A percentile compares a stretch with the other conserved stretches of the same genome.
These are phyloP conservation scores for Lepiota subincarnata DNA, from an alignment of 768 basidiomycete genomes.

Conservation along the genomic window DNA sequence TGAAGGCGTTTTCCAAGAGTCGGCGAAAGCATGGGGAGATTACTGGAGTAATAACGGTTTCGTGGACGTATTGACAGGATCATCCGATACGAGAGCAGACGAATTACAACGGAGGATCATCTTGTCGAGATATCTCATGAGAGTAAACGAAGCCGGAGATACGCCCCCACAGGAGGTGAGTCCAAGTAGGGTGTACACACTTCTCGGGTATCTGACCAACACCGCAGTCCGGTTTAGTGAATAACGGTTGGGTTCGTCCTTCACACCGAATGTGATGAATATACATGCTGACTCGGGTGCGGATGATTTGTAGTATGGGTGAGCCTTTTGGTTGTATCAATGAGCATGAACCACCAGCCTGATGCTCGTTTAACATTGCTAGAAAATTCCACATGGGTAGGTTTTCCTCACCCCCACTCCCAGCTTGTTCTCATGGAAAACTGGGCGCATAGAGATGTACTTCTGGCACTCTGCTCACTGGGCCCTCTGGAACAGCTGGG, in stretches of 20 bases:
- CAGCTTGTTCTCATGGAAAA: background rate
- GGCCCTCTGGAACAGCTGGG: slow-evolving; percentile 60
- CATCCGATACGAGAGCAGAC: slow-evolving; percentile 44
- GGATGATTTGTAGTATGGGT: slow-evolving; percentile 31
- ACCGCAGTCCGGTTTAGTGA: slow-evolving; percentile 48
- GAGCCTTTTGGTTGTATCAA: slow-evolving; percentile 9
- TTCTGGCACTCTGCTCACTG: slow-evolving; percentile 60
- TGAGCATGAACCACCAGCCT: no score
- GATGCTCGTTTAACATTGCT: slow-evolving; percentile 12
- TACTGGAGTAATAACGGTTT: slow-evolving; percentile 50
- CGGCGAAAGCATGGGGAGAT: slow-evolving; percentile 35
- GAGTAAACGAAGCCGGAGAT: slow-evolving; percentile 56
- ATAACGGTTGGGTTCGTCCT: slow-evolving; percentile 50
- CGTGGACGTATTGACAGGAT: slow-evolving; percentile 47
- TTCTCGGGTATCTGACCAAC: background rate
- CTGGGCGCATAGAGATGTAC: slow-evolving; percentile 36
- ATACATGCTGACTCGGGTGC: background rate
- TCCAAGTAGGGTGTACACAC: background rate
- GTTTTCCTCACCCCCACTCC: background rate
- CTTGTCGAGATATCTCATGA: slow-evolving; percentile 51
- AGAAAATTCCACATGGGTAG: slow-evolving; percentile 59
- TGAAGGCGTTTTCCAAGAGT: slow-evolving; percentile 27
- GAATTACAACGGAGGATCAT: slow-evolving; percentile 57
- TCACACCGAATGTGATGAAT: background rate
- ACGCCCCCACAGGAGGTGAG: slow-evolving; percentile 55